Conservation (phyloP, 2,329 filamentous ascomycete genomes). For the Metarhizium humberi region DNA sequence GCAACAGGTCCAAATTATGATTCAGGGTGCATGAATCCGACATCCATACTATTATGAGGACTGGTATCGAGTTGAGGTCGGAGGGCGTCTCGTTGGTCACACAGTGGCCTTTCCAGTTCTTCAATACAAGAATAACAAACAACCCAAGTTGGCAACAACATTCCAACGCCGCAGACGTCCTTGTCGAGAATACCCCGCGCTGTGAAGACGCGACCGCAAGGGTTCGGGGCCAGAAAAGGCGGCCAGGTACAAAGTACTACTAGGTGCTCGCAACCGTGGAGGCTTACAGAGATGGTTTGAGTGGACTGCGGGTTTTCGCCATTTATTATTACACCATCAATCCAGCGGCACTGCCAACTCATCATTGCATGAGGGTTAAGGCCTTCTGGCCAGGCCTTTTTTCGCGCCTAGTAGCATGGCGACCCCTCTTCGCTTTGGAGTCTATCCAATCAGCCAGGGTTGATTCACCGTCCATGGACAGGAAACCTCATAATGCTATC, state of each 20-base stretch:
- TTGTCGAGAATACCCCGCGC: constrained; percentile 2
- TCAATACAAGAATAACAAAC: not conserved
- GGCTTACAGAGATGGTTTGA: not conserved
- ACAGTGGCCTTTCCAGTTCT: too few relatives aligned
- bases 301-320: constrained; percentile 6
- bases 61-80: too few relatives aligned
- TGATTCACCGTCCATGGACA: constrained; percentile 13
- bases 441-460: constrained; percentile 14
- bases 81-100: too few relatives aligned
- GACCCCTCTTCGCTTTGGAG: constrained; percentile 4
- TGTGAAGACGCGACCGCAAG: constrained; percentile 2
- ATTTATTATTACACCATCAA: constrained; percentile 11
- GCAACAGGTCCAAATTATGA: not conserved
- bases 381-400: constrained; percentile 11
- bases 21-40: not conserved
- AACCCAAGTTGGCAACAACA: not conserved
- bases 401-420: constrained; percentile 6
- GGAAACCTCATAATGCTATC: constrained; percentile 4
- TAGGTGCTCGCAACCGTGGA: constrained; percentile 1
- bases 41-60: not conserved
- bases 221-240: constrained; percentile 7
- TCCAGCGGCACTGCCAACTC: constrained; percentile 57
- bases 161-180: constrained; percentile 5
- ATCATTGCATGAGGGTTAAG: constrained; percentile 60
- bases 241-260: constrained; percentile 2